A percentile compares a stretch with the other conserved stretches of the same genome.
Evolutionary conservation across 1,284 basidiomycete species (phyloP).

Genomic region (Lignosus rhinocerotis): DNA sequence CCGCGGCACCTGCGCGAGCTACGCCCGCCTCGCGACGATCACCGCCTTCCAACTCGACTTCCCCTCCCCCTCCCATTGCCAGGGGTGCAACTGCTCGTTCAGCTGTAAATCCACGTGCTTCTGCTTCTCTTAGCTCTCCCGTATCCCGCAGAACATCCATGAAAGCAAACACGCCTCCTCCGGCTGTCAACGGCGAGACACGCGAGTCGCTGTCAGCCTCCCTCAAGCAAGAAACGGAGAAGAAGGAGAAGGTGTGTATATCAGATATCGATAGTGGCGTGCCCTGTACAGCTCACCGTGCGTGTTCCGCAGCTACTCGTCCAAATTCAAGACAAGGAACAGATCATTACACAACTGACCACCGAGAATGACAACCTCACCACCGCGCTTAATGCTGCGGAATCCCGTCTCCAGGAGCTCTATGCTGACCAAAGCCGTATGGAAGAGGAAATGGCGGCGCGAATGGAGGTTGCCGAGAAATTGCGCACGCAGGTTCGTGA

Average conservation of each 20-base stretch:
- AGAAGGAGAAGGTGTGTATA: constrained; percentile 70
- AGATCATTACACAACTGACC: constrained; percentile 58
- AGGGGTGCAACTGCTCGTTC: constrained; percentile 43
- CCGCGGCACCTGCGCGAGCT: constrained; percentile 38
- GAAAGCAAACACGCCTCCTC: constrained; percentile 41
- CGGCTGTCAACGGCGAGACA: constrained; percentile 35
- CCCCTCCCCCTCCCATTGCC: constrained; percentile 31
- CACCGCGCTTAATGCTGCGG: constrained; percentile 64
- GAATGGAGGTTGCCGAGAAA: constrained; percentile 78
- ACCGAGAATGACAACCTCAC: constrained; percentile 63
- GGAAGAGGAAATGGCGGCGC: constrained; percentile 74
- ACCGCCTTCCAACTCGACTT: constrained; percentile 27
- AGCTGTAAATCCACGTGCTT: constrained; percentile 36
- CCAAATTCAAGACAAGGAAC: constrained; percentile 75
- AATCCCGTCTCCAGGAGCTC: constrained; percentile 69
- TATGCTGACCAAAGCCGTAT: constrained; percentile 77
- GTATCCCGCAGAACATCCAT: constrained; percentile 50
- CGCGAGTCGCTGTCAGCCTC: constrained; percentile 58
- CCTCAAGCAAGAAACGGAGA: constrained; percentile 73
- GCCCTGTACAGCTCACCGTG: background rate
- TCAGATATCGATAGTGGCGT: constrained; percentile 6
- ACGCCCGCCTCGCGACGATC: constrained; percentile 46
- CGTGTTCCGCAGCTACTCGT: constrained; percentile 57
- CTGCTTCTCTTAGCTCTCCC: constrained; percentile 36
- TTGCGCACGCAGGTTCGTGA: constrained; percentile 75